Evolutionary conservation across 1,139 yeast species (phyloP).

Genomic region (Yamadazyma epiphylla): DNA sequence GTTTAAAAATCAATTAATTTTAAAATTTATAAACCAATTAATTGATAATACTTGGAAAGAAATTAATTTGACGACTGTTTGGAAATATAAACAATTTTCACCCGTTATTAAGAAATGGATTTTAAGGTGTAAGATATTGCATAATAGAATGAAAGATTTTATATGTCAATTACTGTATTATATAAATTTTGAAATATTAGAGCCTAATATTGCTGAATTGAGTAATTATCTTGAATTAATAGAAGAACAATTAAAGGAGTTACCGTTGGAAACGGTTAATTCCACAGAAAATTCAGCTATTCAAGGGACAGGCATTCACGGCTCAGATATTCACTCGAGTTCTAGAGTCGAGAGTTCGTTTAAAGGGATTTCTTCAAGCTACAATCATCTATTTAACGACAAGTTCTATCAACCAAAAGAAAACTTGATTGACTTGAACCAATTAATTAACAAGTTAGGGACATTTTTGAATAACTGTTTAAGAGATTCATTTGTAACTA

Average conservation of each 20-base stretch:
- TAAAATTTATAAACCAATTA: constrained; percentile 59
- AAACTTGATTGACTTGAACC: constrained; percentile 41
- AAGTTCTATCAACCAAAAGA: constrained; percentile 11
- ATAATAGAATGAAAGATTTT: constrained; percentile 61
- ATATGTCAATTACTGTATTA: constrained; percentile 54
- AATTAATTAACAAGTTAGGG: constrained; percentile 49
- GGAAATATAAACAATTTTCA: constrained; percentile 52
- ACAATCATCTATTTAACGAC: constrained; percentile 29
- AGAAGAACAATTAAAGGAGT: constrained; percentile 12
- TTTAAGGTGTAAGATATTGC: constrained; percentile 50
- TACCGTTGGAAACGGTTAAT: constrained; percentile 9
- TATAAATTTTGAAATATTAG: constrained; percentile 59
- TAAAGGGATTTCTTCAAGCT: constrained; percentile 11
- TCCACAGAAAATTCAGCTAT: constrained; percentile 2
- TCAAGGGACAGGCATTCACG: constrained; percentile 3
- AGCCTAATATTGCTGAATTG: constrained; percentile 49
- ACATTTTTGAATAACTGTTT: constrained; percentile 61
- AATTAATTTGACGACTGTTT: constrained; percentile 59
- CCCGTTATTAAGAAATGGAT: constrained; percentile 53
- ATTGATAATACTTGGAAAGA: constrained; percentile 74
- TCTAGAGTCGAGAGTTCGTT: constrained; percentile 1
- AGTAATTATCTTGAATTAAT: constrained; percentile 19
- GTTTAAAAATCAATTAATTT: constrained; percentile 64
- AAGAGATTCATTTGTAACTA: constrained; percentile 66
- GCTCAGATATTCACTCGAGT: no score